A percentile compares a stretch with the other conserved stretches of the same genome.
Evolutionary conservation across 192 early-diverging fungal species (phyloP).

Genomic region (Powellomyces hirtus): DNA sequence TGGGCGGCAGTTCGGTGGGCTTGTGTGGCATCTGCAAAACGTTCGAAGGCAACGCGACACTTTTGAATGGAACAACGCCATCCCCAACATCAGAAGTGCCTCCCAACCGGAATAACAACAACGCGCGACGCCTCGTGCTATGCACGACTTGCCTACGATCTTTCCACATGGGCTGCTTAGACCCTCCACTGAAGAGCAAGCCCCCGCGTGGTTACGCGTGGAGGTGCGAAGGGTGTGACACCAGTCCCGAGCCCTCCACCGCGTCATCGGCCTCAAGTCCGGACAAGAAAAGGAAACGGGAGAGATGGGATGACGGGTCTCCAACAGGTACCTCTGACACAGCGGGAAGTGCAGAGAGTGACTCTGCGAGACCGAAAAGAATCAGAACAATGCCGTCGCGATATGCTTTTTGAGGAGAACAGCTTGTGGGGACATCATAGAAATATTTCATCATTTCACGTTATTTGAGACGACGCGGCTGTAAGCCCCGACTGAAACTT

Average conservation of each 20-base stretch:
- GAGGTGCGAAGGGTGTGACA: slow-evolving; percentile 10
- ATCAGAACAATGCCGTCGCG: too few species aligned
- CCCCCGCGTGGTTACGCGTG: slow-evolving; percentile 17
- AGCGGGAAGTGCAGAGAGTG: too few species aligned
- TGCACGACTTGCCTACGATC: slow-evolving; percentile 9
- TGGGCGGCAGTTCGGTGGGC: not conserved
- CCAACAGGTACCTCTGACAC: too few species aligned
- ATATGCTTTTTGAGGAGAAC: too few species aligned
- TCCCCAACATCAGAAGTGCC: not conserved
- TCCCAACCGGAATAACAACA: not conserved
- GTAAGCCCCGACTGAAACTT: too few species aligned
- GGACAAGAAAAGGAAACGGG: not conserved
- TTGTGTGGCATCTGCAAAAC: slow-evolving; percentile 21
- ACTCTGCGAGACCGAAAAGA: too few species aligned
- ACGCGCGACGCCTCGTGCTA: slow-evolving; percentile 7
- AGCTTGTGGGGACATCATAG: too few species aligned
- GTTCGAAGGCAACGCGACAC: slow-evolving; percentile 5
- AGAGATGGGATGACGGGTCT: not conserved
- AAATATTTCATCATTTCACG: too few species aligned
- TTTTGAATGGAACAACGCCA: not conserved
- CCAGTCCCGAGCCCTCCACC: not conserved
- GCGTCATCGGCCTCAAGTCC: not conserved
- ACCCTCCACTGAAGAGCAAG: slow-evolving; percentile 17
- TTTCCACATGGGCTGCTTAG: slow-evolving; percentile 23
- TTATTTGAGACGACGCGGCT: too few species aligned